Base-by-base conservation (phyloP, 129 eudicot species). In the Calendula officinalis region DNA sequence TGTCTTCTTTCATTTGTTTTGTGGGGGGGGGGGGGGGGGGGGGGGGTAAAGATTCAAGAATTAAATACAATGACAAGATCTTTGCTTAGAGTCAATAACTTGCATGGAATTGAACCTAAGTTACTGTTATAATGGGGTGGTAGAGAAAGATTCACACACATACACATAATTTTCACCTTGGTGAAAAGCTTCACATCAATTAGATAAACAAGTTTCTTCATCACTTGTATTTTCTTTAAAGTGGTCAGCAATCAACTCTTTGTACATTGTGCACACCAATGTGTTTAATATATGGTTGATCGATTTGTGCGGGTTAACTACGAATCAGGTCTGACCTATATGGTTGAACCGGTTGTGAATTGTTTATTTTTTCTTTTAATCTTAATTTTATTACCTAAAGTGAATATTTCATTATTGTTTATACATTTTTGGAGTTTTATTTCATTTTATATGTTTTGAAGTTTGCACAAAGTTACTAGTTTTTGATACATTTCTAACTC, bases 171-270 rank as follows among this genome's bases (percentile, higher is more conserved):
- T 42, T 67, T 58, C 8, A 73, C 78, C 72, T 56, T 27, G 72
- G 78, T 73, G 61, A 73, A 65, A 65, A 56, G 61, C 53, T 73
- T 73, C 78, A 73, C 71, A 73, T 73, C 78, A 73, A 56, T 36
- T 66, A 55, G 10, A 43, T 37, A 13, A 55, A 55, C 60, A 64
- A 64, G 78, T 46, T 73, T 56, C 60, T 30, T 72, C 71, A 53
- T 32, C 9, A 41, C 52, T 50, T 65, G n/a, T 39, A 8, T 48
- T 56, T 58, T 66, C 59, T 65, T 66, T 65, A 67, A 65, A 73
- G 78, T 16, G 38, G 72, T 65, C 60, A 65, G 15, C 30, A 50
- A n/a, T 66, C 62, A 30, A 65, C 72, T 51, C 52, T 62, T 71
- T 61, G 69, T 61, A 61, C 76, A 56, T 71, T 65, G 13, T 61